phyloP scores from a whole-genome alignment of 148 eudicot genomes.

The Fagopyrum esculentum region DNA sequence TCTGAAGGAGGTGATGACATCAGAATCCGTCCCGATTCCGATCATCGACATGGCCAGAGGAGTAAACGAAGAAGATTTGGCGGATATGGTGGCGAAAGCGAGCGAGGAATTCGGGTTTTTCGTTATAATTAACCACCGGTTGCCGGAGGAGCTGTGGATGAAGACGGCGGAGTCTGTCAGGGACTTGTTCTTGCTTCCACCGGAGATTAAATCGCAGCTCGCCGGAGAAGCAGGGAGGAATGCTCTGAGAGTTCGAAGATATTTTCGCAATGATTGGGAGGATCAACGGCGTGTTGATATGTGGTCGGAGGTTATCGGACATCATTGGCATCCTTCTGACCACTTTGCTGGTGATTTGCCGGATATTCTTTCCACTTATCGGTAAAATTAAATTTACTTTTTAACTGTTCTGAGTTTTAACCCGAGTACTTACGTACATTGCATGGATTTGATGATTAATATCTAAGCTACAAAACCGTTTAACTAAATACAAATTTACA shows the following conservation, averaged over 20 bases:
- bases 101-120: not conserved
- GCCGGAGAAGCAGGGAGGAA: not conserved
- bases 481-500: too few relatives aligned
- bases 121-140: not conserved
- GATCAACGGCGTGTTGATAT: constrained; percentile 6
- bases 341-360: not conserved
- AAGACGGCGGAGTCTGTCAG: not conserved
- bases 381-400: not conserved
- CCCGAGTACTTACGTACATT: too few relatives aligned
- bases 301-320: constrained; percentile 3
- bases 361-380: not conserved
- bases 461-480: too few relatives aligned
- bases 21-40: not conserved
- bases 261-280: not conserved
- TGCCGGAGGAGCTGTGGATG: not conserved
- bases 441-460: too few relatives aligned
- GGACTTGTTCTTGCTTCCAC: not conserved
- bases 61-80: not conserved
- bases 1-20: not conserved
- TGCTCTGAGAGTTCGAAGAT: not conserved
- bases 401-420: too few relatives aligned
- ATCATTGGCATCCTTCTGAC: not conserved
- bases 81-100: not conserved
- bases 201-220: not conserved
- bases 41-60: not conserved